Percentiles rank a stretch among this genome's conserved stretches.
These are phyloP conservation scores for Epicoccum nigrum DNA, from an alignment of 2,329 filamentous ascomycete genomes.

Conservation along the genomic window DNA sequence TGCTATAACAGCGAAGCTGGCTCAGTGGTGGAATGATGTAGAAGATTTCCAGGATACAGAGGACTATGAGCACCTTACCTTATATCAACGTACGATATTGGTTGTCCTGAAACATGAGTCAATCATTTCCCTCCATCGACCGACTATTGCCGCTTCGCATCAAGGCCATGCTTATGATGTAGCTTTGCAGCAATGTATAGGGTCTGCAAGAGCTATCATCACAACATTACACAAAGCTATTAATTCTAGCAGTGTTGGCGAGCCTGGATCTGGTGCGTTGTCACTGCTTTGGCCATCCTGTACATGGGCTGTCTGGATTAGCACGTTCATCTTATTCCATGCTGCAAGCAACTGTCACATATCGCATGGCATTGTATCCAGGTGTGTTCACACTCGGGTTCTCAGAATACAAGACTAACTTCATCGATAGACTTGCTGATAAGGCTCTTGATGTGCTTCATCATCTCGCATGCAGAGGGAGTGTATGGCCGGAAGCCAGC, in stretches of 20 bases:
- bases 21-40: conserved; percentile 61
- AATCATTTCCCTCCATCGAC: conserved; percentile 59
- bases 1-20: conserved; percentile 57
- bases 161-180: conserved; percentile 54
- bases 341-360: conserved; percentile 57
- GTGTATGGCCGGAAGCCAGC: conserved; percentile 39
- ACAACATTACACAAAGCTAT: conserved; percentile 47
- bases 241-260: conserved; percentile 16
- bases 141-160: conserved; percentile 55
- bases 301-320: conserved; percentile 62
- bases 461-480: conserved; percentile 35
- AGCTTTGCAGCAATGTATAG: conserved; percentile 59
- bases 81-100: conserved; percentile 52
- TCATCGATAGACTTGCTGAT: conserved; percentile 27
- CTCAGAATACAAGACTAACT: neutral
- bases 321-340: conserved; percentile 58
- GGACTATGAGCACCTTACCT: conserved; percentile 24
- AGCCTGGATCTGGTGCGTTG: conserved; percentile 23
- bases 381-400: conserved; percentile 37
- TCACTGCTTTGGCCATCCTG: conserved; percentile 59
- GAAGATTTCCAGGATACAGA: conserved; percentile 56
- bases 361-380: conserved; percentile 46
- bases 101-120: conserved; percentile 57
- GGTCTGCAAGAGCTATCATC: conserved; percentile 57
- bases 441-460: conserved; percentile 33